Evolutionary conservation across 2,329 filamentous ascomycete genomes (phyloP).

Genomic region (Orbilia blumenaviensis): DNA sequence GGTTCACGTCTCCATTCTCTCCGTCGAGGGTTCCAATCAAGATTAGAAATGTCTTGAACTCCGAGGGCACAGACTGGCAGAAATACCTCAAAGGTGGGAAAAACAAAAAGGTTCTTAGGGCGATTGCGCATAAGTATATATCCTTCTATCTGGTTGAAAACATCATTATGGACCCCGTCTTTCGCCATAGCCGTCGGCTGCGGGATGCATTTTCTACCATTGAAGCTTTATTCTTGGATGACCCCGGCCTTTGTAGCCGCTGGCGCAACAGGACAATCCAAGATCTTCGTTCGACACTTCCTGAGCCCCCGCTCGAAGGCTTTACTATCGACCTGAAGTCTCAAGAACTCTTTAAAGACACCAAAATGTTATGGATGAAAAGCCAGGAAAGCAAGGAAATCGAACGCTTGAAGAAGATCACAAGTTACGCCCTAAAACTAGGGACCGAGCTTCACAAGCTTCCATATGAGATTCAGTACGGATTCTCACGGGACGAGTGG

Average conservation of each 20-base stretch:
- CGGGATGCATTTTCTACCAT: not conserved
- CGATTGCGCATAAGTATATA: slow-evolving; percentile 27
- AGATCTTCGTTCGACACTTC: not conserved
- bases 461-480: slow-evolving; percentile 1
- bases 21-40: not conserved
- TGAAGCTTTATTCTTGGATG: not conserved
- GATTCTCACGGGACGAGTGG: not conserved
- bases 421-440: not conserved
- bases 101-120: slow-evolving; percentile 10
- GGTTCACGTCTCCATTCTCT: not conserved
- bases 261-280: slow-evolving; percentile 9
- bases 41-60: not conserved
- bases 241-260: not conserved
- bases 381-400: not conserved
- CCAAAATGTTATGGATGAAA: slow-evolving; percentile 5
- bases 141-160: slow-evolving; percentile 6
- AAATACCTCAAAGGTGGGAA: not conserved
- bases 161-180: not conserved
- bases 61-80: not conserved
- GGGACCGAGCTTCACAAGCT: slow-evolving; percentile 6
- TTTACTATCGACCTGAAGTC: not conserved
- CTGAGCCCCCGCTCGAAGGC: not conserved
- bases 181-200: not conserved
- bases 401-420: slow-evolving; percentile 3
- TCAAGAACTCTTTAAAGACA: slow-evolving; percentile 12